phyloP scores from a whole-genome alignment of 192 early-diverging fungal species.

The Gigaspora rosea region DNA sequence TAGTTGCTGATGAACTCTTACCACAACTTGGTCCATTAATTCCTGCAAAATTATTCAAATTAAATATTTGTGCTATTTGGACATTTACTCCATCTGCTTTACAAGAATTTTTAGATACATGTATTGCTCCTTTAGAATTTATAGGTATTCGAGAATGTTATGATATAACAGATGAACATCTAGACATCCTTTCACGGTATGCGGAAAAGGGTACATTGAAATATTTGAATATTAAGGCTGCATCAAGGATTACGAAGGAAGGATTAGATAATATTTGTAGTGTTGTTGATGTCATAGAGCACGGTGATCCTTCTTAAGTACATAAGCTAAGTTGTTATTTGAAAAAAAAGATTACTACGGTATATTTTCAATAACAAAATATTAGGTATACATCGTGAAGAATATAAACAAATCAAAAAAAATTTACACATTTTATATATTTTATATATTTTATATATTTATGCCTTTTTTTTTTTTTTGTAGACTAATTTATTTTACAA shows the following conservation, averaged over 20 bases:
- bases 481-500: too few relatives aligned
- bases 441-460: too few relatives aligned
- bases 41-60: not conserved
- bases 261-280: not conserved
- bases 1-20: constrained; percentile 5
- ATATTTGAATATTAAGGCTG: constrained; percentile 1
- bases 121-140: not conserved
- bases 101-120: not conserved
- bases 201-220: constrained; percentile 1
- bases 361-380: too few relatives aligned
- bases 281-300: constrained; percentile 1
- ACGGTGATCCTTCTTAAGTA: not conserved
- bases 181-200: not conserved
- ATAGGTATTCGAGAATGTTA: constrained; percentile 12
- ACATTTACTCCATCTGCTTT: constrained; percentile 2
- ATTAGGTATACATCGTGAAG: too few relatives aligned
- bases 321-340: too few relatives aligned
- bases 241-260: constrained; percentile 8
- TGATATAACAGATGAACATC: constrained; percentile 14
- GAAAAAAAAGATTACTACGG: too few relatives aligned
- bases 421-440: too few relatives aligned
- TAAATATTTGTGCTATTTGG: constrained; percentile 10
- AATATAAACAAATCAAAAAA: too few relatives aligned
- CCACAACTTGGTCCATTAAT: not conserved
- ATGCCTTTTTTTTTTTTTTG: too few relatives aligned